Evolutionary conservation across 192 early-diverging fungal species (phyloP).

Genomic region (Martensiomyces pterosporus): DNA sequence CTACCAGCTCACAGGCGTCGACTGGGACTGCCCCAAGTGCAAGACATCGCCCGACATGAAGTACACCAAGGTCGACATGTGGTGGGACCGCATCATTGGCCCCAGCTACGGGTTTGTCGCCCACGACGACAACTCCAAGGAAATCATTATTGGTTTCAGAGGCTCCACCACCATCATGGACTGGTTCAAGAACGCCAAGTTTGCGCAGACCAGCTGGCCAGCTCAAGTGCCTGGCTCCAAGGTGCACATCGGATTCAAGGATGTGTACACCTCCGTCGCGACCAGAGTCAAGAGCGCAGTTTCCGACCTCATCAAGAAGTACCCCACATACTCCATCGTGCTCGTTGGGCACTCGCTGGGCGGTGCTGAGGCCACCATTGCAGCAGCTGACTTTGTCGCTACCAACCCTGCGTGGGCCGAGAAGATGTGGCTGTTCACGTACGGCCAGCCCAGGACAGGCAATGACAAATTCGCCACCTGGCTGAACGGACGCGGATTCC

Average conservation of each 20-base stretch:
- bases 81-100: not conserved
- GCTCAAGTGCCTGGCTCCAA: not conserved
- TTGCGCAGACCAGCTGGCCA: not conserved
- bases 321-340: constrained; percentile 9
- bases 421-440: constrained; percentile 1
- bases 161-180: not conserved
- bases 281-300: not conserved
- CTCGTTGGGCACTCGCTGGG: constrained; percentile 10
- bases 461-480: constrained; percentile 2
- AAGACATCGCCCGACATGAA: too few species aligned
- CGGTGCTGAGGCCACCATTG: constrained; percentile 5
- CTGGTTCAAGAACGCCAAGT: not conserved
- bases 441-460: constrained; percentile 13
- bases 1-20: too few species aligned
- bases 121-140: not conserved
- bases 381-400: constrained; percentile 1
- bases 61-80: not conserved
- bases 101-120: not conserved
- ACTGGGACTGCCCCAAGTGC: too few species aligned
- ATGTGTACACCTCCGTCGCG: not conserved
- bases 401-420: not conserved
- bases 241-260: constrained; percentile 11
- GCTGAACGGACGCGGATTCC: constrained; percentile 1
- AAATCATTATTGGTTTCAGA: not conserved
- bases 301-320: not conserved